phyloP scores from a whole-genome alignment of 2,329 filamentous ascomycete genomes.

The Penicillium sp. region DNA sequence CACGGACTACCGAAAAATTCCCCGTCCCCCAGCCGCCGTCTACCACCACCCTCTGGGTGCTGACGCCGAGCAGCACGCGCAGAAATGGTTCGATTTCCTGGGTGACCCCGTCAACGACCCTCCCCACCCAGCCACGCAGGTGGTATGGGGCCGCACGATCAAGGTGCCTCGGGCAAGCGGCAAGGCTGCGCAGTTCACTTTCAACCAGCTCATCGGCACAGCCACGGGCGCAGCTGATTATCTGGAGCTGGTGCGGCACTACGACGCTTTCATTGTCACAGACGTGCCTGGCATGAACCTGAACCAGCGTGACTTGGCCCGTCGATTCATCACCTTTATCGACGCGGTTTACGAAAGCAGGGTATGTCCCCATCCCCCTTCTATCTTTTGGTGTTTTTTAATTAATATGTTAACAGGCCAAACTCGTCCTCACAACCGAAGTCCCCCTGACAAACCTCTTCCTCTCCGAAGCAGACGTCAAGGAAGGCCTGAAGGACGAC shows the following conservation, averaged over 20 bases:
- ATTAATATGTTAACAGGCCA: conserved; percentile 59
- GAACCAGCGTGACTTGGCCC: conserved; percentile 78
- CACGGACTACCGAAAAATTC: conserved; percentile 97
- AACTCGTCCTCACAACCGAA: conserved; percentile 87
- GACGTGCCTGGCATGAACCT: conserved; percentile 90
- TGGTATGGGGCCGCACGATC: conserved; percentile 91
- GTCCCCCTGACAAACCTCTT: conserved; percentile 85
- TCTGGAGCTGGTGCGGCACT: conserved; percentile 82
- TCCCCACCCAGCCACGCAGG: conserved; percentile 74
- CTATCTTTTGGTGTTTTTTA: too few species aligned
- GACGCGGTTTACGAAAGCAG: conserved; percentile 86
- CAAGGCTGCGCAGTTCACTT: conserved; percentile 84
- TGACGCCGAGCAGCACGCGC: conserved; percentile 74
- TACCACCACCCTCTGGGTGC: conserved; percentile 86
- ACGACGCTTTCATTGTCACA: conserved; percentile 89
- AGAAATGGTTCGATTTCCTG: conserved; percentile 94
- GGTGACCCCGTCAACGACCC: conserved; percentile 75
- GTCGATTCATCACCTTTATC: conserved; percentile 95
- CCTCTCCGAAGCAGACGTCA: conserved; percentile 68
- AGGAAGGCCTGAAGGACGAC: conserved; percentile 55
- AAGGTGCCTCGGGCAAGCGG: conserved; percentile 84
- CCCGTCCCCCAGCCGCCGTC: conserved; percentile 85
- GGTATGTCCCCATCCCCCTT: conserved; percentile 36
- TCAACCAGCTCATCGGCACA: conserved; percentile 83
- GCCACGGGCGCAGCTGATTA: conserved; percentile 95